Percentiles rank a stretch among this genome's conserved stretches.
Evolutionary conservation across 176 grass and related monocot species (phyloP).

Genomic region (Musa troglodytarum): DNA sequence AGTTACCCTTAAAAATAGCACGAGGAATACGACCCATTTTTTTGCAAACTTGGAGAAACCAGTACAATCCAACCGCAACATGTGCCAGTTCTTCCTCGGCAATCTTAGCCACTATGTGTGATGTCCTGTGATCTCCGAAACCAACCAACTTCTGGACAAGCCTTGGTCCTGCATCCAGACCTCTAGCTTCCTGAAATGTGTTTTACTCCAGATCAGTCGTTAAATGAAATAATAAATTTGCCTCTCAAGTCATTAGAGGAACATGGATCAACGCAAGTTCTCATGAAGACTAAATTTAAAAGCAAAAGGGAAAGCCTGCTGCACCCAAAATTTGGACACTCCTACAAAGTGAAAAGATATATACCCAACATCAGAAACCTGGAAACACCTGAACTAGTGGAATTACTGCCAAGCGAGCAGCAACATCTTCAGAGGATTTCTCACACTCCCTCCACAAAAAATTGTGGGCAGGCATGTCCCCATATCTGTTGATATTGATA

Average conservation of each 20-base stretch:
- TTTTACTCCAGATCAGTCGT: slow-evolving; percentile 5
- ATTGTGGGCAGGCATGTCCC: slow-evolving; percentile 94
- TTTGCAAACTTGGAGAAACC: slow-evolving; percentile 69
- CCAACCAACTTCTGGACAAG: slow-evolving; percentile 69
- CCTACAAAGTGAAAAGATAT: background rate
- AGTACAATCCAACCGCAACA: slow-evolving; percentile 72
- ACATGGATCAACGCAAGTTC: background rate
- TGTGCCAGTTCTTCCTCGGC: slow-evolving; percentile 79
- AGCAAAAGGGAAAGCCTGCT: background rate
- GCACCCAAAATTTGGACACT: background rate
- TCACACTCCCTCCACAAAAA: slow-evolving; percentile 80
- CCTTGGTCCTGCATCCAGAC: slow-evolving; percentile 85
- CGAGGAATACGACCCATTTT: slow-evolving; percentile 51
- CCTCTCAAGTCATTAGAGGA: background rate
- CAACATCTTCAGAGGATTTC: slow-evolving; percentile 73
- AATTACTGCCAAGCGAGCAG: slow-evolving; percentile 84
- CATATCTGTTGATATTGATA: slow-evolving; percentile 40
- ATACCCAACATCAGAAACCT: background rate
- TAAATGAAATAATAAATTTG: background rate
- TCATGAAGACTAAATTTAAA: background rate
- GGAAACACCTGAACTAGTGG: slow-evolving; percentile 69
- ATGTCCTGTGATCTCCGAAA: slow-evolving; percentile 65
- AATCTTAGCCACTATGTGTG: slow-evolving; percentile 59
- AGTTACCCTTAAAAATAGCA: slow-evolving; percentile 68
- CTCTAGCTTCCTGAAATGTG: slow-evolving; percentile 75